Base-by-base conservation (phyloP, 208 protist genomes). In the Leishmania mexicana region DNA sequence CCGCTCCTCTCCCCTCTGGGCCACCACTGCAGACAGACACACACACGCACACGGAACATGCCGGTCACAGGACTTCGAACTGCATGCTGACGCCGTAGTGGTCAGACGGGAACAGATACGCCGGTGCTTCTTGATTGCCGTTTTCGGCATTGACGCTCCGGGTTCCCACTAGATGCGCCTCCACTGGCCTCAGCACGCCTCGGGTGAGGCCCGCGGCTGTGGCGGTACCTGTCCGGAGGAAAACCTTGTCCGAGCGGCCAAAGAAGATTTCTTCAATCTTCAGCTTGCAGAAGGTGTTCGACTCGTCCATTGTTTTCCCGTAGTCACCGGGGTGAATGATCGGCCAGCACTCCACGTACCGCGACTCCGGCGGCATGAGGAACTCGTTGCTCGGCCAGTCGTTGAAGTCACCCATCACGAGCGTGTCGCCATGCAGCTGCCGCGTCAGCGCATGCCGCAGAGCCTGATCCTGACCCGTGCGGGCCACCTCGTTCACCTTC, bases 231-330 rank as follows among this genome's bases (percentile, higher is more conserved):
- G 89, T 96, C 21, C 94, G 87, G 72, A 95, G 35, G 81, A 97
- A 97, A 42, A 98, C 78, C 78, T 96, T 96, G 84, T 98, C 95
- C 1, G 93, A 93, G 11, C 95, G 88, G 13, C 95, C 95, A 90
- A 96, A 98, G 85, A 96, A 98, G 76, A 95, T 94, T 81, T 96
- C 92, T 87, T 98, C 94, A 73, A 98, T 95, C 76, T 97, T 98
- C 24, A 98, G 87, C 83, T 93, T 94, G 87, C 95, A 98, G 83
- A 97, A 98, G 7, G 91, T 94, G 84, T 96, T 96, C n/a, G 91
- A 94, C 79, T 96, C 95, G 78, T 98, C 94, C 92, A 98, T 98
- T 5, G 95, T 98, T 75, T 95, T 96, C 49, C 94, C 95, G 38
- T 90, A 82, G 72, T 95, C 78, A 17, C 75, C 65, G 2, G 91